Conservation (phyloP, 176 grass and related monocot genomes). For the Carex kokanica region DNA sequence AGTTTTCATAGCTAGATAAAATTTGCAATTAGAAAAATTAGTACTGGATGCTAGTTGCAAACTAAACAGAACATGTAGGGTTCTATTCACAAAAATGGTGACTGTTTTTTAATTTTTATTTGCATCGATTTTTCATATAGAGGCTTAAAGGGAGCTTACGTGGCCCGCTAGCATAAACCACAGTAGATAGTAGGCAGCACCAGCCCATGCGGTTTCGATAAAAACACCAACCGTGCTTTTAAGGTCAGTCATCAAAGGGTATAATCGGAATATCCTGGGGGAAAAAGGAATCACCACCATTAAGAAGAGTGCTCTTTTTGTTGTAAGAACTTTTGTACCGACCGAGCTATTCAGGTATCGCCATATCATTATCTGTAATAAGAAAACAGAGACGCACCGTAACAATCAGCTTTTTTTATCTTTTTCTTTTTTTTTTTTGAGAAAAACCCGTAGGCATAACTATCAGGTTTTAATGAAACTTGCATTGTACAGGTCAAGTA, state of each 20-base stretch:
- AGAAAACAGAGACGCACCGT: slow-evolving; percentile 20
- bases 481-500: neutral
- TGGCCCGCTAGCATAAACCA: slow-evolving; percentile 96
- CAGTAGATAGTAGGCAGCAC: slow-evolving; percentile 91
- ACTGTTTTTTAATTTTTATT: neutral
- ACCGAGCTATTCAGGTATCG: slow-evolving; percentile 55
- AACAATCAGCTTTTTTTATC: neutral
- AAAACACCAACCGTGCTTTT: slow-evolving; percentile 95
- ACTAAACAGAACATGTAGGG: neutral
- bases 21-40: neutral
- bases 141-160: slow-evolving; percentile 46
- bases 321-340: slow-evolving; percentile 49
- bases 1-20: neutral
- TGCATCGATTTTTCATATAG: neutral
- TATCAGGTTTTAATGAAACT: neutral
- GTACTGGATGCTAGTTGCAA: neutral
- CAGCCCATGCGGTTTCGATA: slow-evolving; percentile 89
- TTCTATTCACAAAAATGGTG: neutral
- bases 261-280: slow-evolving; percentile 70
- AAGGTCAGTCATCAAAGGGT: slow-evolving; percentile 63
- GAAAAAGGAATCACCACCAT: slow-evolving; percentile 82
- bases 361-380: slow-evolving; percentile 79
- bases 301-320: slow-evolving; percentile 61
- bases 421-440: no score
- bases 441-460: neutral